phyloP scores from a whole-genome alignment of 768 basidiomycete species.

The Leucocoprinus birnbaumii region DNA sequence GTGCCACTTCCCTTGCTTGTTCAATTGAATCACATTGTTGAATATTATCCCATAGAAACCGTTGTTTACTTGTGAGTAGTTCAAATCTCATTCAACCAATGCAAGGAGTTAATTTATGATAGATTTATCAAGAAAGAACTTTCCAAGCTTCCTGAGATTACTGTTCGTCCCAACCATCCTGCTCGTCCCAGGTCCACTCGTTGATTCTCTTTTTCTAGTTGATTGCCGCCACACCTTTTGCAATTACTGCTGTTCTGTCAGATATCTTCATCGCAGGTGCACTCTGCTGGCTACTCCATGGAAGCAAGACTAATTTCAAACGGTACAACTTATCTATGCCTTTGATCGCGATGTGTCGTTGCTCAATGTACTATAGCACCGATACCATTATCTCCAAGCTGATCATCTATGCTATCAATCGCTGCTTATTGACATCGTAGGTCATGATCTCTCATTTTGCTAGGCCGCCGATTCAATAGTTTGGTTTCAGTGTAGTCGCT shows the following conservation, averaged over 20 bases:
- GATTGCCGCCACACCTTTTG: constrained; percentile 40
- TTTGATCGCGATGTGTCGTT: not conserved
- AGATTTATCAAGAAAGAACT: constrained; percentile 37
- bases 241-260: constrained; percentile 40
- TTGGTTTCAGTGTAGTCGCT: constrained; percentile 27
- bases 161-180: constrained; percentile 19
- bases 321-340: constrained; percentile 20
- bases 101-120: not conserved
- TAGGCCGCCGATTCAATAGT: too few relatives aligned
- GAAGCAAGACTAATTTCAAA: constrained; percentile 33
- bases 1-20: not conserved
- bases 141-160: constrained; percentile 28
- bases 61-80: constrained; percentile 24
- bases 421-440: constrained; percentile 46
- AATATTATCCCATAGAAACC: constrained; percentile 25
- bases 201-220: constrained; percentile 21
- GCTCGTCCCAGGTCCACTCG: not conserved
- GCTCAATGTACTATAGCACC: constrained; percentile 25
- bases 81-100: not conserved
- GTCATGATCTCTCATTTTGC: constrained; percentile 13
- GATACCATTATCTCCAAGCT: constrained; percentile 37
- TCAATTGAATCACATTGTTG: not conserved
- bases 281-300: constrained; percentile 38
- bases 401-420: constrained; percentile 49
- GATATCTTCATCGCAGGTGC: constrained; percentile 41